Conservation (phyloP, 345 rosid species). For the Turritis glabra region DNA sequence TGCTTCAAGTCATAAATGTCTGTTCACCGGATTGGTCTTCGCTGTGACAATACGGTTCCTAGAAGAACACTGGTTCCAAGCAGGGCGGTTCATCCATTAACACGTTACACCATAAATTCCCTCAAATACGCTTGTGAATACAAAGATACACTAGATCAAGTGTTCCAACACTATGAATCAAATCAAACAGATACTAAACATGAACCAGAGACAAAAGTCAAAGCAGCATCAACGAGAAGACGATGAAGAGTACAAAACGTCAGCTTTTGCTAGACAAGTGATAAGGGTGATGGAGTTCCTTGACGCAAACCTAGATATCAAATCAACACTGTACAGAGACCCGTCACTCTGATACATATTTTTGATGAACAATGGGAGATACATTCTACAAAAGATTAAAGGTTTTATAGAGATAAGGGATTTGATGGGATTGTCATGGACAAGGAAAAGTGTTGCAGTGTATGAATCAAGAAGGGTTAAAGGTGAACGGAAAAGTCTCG, state of each 20-base stretch:
- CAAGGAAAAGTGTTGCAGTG: conserved; percentile 60
- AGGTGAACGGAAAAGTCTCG: conserved; percentile 59
- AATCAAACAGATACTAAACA: conserved; percentile 6
- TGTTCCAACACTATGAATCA: conserved; percentile 49
- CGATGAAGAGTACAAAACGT: conserved; percentile 33
- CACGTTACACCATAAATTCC: conserved; percentile 94
- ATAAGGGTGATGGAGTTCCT: conserved; percentile 64
- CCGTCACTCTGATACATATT: conserved; percentile 61
- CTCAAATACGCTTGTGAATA: conserved; percentile 76
- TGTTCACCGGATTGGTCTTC: conserved; percentile 51
- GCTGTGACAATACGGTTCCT: conserved; percentile 56
- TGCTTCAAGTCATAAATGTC: conserved; percentile 31
- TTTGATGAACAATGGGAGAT: conserved; percentile 93
- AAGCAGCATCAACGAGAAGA: conserved; percentile 22
- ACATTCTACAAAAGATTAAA: conserved; percentile 73
- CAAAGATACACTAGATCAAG: conserved; percentile 65
- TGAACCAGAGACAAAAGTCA: conserved; percentile 28
- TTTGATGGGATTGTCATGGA: conserved; percentile 56
- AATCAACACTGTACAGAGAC: conserved; percentile 66
- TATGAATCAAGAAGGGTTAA: conserved; percentile 68
- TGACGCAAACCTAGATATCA: conserved; percentile 63
- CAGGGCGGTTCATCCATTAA: conserved; percentile 79
- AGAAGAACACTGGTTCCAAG: conserved; percentile 63
- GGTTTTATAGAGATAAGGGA: conserved; percentile 63
- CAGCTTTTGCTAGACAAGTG: conserved; percentile 49